A percentile compares a stretch with the other conserved stretches of the same genome.
phyloP scores from a whole-genome alignment of 257 asterid species.

The Cordia subcordata region DNA sequence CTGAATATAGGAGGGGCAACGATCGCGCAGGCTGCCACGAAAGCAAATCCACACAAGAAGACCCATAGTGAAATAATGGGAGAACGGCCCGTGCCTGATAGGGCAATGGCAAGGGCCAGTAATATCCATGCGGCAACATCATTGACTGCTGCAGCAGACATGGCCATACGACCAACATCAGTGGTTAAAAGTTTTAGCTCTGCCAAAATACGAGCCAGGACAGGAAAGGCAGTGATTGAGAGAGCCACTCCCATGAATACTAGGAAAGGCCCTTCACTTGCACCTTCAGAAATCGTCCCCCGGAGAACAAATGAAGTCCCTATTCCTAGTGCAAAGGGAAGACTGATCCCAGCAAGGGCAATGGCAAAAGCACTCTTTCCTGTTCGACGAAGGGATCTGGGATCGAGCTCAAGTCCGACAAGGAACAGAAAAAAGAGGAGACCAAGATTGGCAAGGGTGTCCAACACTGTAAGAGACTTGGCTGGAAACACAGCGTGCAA shows the following conservation, averaged over 20 bases:
- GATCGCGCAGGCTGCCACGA: constrained; percentile 31
- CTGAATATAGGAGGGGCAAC: constrained; percentile 39
- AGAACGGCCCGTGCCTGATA: constrained; percentile 45
- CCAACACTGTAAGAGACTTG: constrained; percentile 52
- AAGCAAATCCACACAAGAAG: constrained; percentile 43
- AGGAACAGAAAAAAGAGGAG: constrained; percentile 54
- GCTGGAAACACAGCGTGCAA: constrained; percentile 48
- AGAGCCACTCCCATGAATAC: constrained; percentile 71
- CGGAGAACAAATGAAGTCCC: constrained; percentile 56
- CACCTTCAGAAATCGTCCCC: constrained; percentile 45
- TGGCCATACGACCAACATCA: constrained; percentile 58
- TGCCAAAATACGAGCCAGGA: constrained; percentile 66
- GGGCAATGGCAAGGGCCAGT: constrained; percentile 61
- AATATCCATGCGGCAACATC: constrained; percentile 75
- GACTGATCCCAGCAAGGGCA: constrained; percentile 52
- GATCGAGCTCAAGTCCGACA: constrained; percentile 61
- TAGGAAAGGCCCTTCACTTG: constrained; percentile 47
- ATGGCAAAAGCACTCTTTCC: constrained; percentile 58
- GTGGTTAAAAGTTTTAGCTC: constrained; percentile 65
- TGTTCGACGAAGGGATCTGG: constrained; percentile 42
- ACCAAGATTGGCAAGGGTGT: constrained; percentile 60
- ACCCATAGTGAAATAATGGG: constrained; percentile 58
- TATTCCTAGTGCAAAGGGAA: constrained; percentile 54
- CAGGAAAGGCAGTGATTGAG: constrained; percentile 65
- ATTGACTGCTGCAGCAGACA: constrained; percentile 76